A percentile compares a stretch with the other conserved stretches of the same genome.
Conservation (phyloP, 257 asterid species). For the Solanum chmielewskii region DNA sequence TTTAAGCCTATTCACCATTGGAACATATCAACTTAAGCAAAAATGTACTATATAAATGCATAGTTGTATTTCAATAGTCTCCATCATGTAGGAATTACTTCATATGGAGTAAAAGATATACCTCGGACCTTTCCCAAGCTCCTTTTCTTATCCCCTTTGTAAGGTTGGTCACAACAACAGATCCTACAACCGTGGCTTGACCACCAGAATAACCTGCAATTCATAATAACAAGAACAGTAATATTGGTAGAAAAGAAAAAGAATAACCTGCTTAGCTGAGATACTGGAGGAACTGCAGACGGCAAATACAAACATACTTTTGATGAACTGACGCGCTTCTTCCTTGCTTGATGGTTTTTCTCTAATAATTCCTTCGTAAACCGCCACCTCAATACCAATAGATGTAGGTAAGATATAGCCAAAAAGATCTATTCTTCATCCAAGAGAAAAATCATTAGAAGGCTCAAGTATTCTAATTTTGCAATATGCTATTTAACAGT, state of each 20-base stretch:
- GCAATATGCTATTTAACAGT: background rate
- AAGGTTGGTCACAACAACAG: conserved; percentile 61
- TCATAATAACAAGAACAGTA: background rate
- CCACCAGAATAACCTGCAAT: conserved; percentile 72
- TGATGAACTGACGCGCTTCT: conserved; percentile 63
- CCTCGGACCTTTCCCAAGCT: conserved; percentile 89
- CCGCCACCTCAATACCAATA: conserved; percentile 68
- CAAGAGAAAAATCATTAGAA: conserved; percentile 11
- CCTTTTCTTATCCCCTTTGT: conserved; percentile 55
- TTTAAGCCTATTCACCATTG: background rate
- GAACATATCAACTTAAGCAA: background rate
- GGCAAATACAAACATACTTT: conserved; percentile 29
- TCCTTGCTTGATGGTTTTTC: conserved; percentile 71
- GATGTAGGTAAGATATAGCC: conserved; percentile 18
- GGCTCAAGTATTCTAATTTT: background rate
- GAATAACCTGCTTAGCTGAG: background rate
- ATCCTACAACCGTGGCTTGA: conserved; percentile 70
- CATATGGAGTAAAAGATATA: conserved; percentile 9
- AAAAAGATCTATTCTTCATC: conserved; percentile 3
- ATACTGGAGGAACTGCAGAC: background rate
- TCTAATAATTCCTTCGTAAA: conserved; percentile 62
- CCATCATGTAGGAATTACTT: background rate
- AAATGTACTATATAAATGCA: background rate
- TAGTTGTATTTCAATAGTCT: background rate
- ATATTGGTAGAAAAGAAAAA: background rate